A percentile compares a stretch with the other conserved stretches of the same genome.
Evolutionary conservation across 2,329 filamentous ascomycete species (phyloP).

Genomic region (Zasmidium angulare): DNA sequence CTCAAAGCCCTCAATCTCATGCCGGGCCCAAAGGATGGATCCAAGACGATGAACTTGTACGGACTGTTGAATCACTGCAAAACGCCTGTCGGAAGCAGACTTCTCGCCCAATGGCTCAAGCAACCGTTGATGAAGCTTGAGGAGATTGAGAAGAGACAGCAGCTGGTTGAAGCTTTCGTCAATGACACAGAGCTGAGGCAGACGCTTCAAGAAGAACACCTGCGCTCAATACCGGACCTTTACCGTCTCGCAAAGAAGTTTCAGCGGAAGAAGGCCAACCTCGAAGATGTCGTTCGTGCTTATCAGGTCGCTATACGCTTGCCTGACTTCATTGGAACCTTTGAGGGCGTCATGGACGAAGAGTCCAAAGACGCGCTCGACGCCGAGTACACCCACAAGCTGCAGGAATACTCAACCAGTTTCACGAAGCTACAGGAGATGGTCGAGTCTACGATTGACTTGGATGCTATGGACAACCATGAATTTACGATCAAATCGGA

Average conservation of each 20-base stretch:
- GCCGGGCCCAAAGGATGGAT: constrained; percentile 89
- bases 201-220: constrained; percentile 94
- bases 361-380: constrained; percentile 85
- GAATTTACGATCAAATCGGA: constrained; percentile 99
- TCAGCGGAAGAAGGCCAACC: constrained; percentile 82
- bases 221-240: constrained; percentile 88
- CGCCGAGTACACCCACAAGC: constrained; percentile 78
- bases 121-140: constrained; percentile 89
- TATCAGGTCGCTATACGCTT: constrained; percentile 94
- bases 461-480: constrained; percentile 92
- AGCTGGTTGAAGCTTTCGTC: constrained; percentile 92
- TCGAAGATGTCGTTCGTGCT: constrained; percentile 92
- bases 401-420: constrained; percentile 71
- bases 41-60: constrained; percentile 97
- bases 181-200: constrained; percentile 90
- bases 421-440: constrained; percentile 90
- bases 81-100: constrained; percentile 84
- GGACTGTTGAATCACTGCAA: constrained; percentile 97
- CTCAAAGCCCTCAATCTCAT: constrained; percentile 94
- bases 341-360: constrained; percentile 95
- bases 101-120: constrained; percentile 95
- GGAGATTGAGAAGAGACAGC: constrained; percentile 88
- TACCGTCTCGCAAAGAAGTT: constrained; percentile 94
- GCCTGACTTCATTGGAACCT: constrained; percentile 82
- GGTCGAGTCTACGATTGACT: constrained; percentile 96